Evolutionary conservation across 352 stramenopile genomes (phyloP).

Genomic region (Discostella stelligera): DNA sequence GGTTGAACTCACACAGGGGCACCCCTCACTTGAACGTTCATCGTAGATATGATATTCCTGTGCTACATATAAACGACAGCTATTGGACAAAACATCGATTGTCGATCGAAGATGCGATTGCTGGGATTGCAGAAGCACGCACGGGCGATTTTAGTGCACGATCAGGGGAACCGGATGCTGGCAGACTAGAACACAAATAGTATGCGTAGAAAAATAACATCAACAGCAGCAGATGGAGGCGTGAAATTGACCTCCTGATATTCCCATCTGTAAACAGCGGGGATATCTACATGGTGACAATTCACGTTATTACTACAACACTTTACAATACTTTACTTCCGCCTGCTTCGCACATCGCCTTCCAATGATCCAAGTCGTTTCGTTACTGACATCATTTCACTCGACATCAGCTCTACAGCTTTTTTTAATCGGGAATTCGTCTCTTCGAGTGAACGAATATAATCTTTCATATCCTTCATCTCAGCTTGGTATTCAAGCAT

Average conservation of each 20-base stretch:
- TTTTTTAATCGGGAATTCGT: not conserved
- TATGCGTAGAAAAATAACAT: not conserved
- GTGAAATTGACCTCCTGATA: not conserved
- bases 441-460: slow-evolving; percentile 33
- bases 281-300: not conserved
- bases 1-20: not conserved
- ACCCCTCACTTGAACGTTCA: not conserved
- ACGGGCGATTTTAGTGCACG: slow-evolving; percentile 49
- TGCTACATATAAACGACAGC: slow-evolving; percentile 70
- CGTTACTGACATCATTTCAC: not conserved
- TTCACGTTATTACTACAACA: not conserved
- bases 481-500: slow-evolving; percentile 54
- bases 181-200: slow-evolving; percentile 56
- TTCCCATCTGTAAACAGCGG: not conserved
- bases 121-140: slow-evolving; percentile 43
- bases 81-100: slow-evolving; percentile 80
- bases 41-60: slow-evolving; percentile 74
- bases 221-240: not conserved
- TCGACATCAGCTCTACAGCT: too few species aligned
- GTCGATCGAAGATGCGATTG: slow-evolving; percentile 49
- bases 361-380: not conserved
- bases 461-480: slow-evolving; percentile 41
- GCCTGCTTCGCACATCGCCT: not conserved
- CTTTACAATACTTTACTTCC: not conserved
- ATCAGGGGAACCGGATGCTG: slow-evolving; percentile 69